These are phyloP conservation scores for Telfairia occidentalis DNA, from an alignment of 331 rosid species.

Conservation along the genomic window DNA sequence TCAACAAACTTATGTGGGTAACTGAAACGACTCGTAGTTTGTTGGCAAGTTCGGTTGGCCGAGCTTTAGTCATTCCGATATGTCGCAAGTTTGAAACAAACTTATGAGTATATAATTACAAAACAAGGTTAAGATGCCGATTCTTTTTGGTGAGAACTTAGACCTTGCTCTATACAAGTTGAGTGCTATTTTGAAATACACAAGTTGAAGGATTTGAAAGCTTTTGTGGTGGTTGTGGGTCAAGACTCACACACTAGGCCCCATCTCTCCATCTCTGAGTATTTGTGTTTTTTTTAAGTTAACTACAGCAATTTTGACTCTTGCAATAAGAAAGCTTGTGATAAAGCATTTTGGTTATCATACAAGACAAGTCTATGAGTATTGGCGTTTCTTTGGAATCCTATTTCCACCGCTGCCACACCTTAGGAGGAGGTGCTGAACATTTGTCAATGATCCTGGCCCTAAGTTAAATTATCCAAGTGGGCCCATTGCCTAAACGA, in stretches of 20 bases:
- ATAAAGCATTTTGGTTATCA: neutral
- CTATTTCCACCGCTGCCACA: neutral
- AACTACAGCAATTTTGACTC: neutral
- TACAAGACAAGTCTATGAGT: neutral
- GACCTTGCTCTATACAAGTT: neutral
- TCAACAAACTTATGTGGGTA: neutral
- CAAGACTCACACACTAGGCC: neutral
- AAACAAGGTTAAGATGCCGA: neutral
- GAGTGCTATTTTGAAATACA: neutral
- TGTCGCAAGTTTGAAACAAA: too few relatives aligned
- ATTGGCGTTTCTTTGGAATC: neutral
- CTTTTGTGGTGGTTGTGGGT: neutral
- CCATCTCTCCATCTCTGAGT: neutral
- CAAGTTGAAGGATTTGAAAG: neutral
- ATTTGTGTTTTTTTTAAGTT: too few relatives aligned
- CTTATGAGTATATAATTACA: neutral
- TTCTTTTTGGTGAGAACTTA: neutral
- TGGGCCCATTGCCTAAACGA: neutral
- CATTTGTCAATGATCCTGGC: neutral
- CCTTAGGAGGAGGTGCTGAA: neutral
- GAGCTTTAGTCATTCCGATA: too few relatives aligned
- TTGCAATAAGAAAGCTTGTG: neutral
- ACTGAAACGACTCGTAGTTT: too few relatives aligned
- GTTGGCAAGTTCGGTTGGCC: too few relatives aligned
- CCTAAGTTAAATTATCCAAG: neutral